phyloP scores from a whole-genome alignment of 352 stramenopile genomes.

The Phytopythium boreale region DNA sequence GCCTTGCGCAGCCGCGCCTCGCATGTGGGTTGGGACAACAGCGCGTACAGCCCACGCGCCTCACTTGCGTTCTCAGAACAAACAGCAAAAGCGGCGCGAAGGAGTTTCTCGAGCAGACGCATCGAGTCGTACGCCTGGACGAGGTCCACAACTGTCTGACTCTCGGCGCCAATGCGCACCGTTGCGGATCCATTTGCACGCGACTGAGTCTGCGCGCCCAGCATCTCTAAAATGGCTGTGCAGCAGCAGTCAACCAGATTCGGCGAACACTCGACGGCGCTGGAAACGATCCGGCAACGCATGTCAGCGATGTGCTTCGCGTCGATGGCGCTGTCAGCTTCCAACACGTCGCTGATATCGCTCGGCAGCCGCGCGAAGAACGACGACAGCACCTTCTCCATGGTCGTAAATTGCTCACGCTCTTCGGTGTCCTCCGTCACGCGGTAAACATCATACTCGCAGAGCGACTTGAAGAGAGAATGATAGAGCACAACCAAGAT shows the following conservation, averaged over 20 bases:
- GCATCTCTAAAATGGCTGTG: slow-evolving; percentile 53
- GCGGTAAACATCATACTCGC: slow-evolving; percentile 73
- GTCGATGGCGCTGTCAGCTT: slow-evolving; percentile 17
- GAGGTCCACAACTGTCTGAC: slow-evolving; percentile 48
- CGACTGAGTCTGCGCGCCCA: slow-evolving; percentile 29
- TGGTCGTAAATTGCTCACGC: slow-evolving; percentile 72
- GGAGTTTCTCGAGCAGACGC: slow-evolving; percentile 69
- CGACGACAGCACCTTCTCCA: slow-evolving; percentile 68
- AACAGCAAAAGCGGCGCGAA: slow-evolving; percentile 34
- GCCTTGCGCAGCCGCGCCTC: slow-evolving; percentile 54
- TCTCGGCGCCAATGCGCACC: slow-evolving; percentile 16
- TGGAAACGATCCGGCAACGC: slow-evolving; percentile 51
- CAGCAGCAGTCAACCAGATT: slow-evolving; percentile 74
- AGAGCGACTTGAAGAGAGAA: slow-evolving; percentile 63
- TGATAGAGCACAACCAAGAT: slow-evolving; percentile 53
- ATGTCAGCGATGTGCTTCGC: slow-evolving; percentile 13
- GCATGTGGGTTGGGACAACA: slow-evolving; percentile 41
- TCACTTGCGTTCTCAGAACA: slow-evolving; percentile 7
- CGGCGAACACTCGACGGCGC: slow-evolving; percentile 64
- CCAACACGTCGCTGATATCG: slow-evolving; percentile 1
- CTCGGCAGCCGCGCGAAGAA: slow-evolving; percentile 29
- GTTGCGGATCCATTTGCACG: neutral
- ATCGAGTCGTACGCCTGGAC: slow-evolving; percentile 82
- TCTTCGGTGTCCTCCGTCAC: slow-evolving; percentile 84
- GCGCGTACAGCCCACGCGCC: slow-evolving; percentile 38